These are phyloP conservation scores for Diaporthe sp. DNA, from an alignment of 2,329 filamentous ascomycete genomes.

Conservation along the genomic window DNA sequence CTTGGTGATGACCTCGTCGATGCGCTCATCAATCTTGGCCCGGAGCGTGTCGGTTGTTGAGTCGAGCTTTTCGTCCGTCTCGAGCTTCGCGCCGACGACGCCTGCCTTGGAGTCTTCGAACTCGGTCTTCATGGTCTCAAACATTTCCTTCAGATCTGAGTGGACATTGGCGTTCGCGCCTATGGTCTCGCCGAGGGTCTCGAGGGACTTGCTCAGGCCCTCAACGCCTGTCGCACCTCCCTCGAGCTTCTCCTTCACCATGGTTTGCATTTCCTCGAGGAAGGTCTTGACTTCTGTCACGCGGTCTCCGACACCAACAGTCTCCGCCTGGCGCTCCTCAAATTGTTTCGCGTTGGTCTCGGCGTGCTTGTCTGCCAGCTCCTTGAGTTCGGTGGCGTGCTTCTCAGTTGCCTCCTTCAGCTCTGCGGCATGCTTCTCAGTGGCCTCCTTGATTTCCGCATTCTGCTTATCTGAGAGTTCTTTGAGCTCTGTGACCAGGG, in stretches of 20 bases:
- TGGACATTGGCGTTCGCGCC: constrained; percentile 69
- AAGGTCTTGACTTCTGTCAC: constrained; percentile 84
- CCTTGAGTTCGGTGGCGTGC: constrained; percentile 76
- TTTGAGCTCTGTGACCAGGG: constrained; percentile 77
- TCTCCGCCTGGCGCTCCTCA: constrained; percentile 87
- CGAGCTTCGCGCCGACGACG: constrained; percentile 85
- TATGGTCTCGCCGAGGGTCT: constrained; percentile 75
- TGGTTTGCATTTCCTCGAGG: constrained; percentile 82
- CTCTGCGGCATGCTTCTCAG: constrained; percentile 34
- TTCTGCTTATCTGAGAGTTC: constrained; percentile 76
- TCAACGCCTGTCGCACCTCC: constrained; percentile 82
- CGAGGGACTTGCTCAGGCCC: constrained; percentile 78
- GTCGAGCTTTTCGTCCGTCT: constrained; percentile 83
- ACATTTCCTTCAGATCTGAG: constrained; percentile 79
- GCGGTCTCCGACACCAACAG: constrained; percentile 81
- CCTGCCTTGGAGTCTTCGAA: constrained; percentile 89
- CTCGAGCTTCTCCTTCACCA: constrained; percentile 82
- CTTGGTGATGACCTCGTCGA: constrained; percentile 85
- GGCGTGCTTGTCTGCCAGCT: constrained; percentile 74
- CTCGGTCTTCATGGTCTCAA: constrained; percentile 83
- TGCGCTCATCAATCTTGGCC: constrained; percentile 72
- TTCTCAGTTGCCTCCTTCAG: constrained; percentile 57
- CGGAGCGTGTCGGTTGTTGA: constrained; percentile 67
- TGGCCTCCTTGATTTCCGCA: constrained; percentile 48
- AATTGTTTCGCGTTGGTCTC: constrained; percentile 83